phyloP scores from a whole-genome alignment of 371 early-diverging fungal genomes.

The Zopfochytrium polystomum region DNA sequence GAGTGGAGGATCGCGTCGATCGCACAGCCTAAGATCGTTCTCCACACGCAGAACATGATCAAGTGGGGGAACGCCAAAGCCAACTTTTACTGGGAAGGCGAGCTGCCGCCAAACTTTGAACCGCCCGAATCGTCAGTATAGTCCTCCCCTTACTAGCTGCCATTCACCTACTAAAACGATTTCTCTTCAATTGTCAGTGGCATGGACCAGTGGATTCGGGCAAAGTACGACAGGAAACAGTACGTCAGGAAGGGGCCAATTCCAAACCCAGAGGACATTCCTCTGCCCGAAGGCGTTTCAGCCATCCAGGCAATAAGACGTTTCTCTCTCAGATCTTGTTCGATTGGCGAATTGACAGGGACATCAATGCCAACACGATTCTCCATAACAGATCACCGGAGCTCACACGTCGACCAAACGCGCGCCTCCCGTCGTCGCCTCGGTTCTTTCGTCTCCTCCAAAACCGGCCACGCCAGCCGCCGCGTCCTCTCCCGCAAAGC shows the following conservation, averaged over 20 bases:
- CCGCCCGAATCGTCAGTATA: slow-evolving; percentile 61
- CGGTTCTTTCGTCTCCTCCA: background rate
- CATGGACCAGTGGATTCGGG: slow-evolving; percentile 85
- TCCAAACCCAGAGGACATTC: slow-evolving; percentile 68
- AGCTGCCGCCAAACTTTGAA: slow-evolving; percentile 40
- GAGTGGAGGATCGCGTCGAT: slow-evolving; percentile 20
- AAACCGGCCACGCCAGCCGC: too few relatives aligned
- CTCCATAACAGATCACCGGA: background rate
- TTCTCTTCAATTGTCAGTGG: slow-evolving; percentile 51
- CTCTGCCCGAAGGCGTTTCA: slow-evolving; percentile 22
- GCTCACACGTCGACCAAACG: background rate
- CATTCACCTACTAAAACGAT: background rate
- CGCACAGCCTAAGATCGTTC: background rate
- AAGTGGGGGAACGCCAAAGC: slow-evolving; percentile 85
- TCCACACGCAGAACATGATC: slow-evolving; percentile 58
- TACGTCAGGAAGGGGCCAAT: slow-evolving; percentile 69
- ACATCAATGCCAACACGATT: background rate
- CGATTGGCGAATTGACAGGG: background rate
- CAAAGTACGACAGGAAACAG: slow-evolving; percentile 88
- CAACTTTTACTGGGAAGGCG: slow-evolving; percentile 57
- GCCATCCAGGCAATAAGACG: slow-evolving; percentile 5
- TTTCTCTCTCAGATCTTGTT: background rate
- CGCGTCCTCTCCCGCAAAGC: background rate
- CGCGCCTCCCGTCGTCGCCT: too few relatives aligned
- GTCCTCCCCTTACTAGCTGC: background rate